A percentile compares a stretch with the other conserved stretches of the same genome.
phyloP scores from a whole-genome alignment of 805 yeast genomes.

The Candida parachauliodes region DNA sequence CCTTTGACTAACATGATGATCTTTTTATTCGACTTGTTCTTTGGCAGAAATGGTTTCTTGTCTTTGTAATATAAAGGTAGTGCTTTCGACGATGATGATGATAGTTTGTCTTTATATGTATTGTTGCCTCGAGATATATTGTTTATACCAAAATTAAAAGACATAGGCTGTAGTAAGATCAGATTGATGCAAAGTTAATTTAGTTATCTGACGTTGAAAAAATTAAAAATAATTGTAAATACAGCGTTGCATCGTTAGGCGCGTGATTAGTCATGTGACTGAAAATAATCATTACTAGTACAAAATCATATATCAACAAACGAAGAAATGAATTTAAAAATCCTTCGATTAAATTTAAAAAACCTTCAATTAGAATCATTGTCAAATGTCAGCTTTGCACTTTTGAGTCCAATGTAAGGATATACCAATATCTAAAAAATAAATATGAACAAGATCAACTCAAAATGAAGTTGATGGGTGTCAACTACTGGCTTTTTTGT shows the following conservation, averaged over 20 bases:
- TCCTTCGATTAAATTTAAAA: no score
- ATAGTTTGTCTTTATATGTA: slow-evolving; percentile 10
- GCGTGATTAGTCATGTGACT: not conserved
- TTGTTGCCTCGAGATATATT: slow-evolving; percentile 11
- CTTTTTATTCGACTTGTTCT: slow-evolving; percentile 11
- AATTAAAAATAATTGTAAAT: no score
- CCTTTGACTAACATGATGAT: slow-evolving; percentile 41
- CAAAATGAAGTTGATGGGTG: no score
- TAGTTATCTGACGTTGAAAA: not conserved
- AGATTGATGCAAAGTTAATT: slow-evolving; percentile 2
- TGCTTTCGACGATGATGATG: slow-evolving; percentile 11
- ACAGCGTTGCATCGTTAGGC: not conserved
- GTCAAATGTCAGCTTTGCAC: no score
- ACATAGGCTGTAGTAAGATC: slow-evolving; percentile 6
- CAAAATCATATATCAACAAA: no score
- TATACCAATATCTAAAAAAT: no score
- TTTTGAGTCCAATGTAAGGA: no score
- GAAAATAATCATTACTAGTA: no score
- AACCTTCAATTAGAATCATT: no score
- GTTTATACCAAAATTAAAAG: slow-evolving; percentile 10
- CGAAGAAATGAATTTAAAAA: no score
- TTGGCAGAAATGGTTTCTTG: slow-evolving; percentile 15
- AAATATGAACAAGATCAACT: no score
- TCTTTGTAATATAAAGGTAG: slow-evolving; percentile 36
- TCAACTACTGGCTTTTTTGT: no score